Percentiles rank a stretch among this genome's conserved stretches.
Conservation (phyloP, 345 rosid genomes). For the Isatis tinctoria region DNA sequence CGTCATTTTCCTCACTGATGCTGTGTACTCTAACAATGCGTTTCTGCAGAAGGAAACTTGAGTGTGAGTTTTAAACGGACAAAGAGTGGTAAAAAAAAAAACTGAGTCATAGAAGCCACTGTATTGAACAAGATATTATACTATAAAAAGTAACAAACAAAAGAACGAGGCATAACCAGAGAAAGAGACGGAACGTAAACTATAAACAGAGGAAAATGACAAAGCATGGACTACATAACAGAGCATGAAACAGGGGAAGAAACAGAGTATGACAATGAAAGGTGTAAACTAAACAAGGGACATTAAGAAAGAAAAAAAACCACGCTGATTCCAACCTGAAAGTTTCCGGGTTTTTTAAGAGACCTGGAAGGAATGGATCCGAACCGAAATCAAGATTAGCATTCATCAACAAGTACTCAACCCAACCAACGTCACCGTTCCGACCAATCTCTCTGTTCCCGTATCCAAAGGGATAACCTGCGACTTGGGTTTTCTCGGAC, state of each 20-base stretch:
- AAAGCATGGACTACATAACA: background rate
- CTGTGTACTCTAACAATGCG: constrained; percentile 55
- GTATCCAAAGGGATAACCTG: constrained; percentile 73
- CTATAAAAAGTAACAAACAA: background rate
- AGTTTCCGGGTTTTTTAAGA: constrained; percentile 31
- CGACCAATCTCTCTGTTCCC: constrained; percentile 64
- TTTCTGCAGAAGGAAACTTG: constrained; percentile 34
- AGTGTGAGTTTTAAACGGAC: background rate
- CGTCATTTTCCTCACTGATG: constrained; percentile 57
- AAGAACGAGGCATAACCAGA: background rate
- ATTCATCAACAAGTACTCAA: constrained; percentile 63
- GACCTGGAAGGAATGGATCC: constrained; percentile 22
- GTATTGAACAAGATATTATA: background rate
- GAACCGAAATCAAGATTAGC: constrained; percentile 34
- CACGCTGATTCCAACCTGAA: constrained; percentile 42
- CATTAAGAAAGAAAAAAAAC: background rate
- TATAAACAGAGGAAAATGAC: background rate
- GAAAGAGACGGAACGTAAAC: background rate
- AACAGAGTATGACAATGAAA: background rate
- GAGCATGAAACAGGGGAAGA: background rate
- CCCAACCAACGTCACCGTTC: constrained; percentile 79
- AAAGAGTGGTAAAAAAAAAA: background rate
- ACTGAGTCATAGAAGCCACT: no score
- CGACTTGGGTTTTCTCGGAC: constrained; percentile 49
- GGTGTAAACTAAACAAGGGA: background rate